Percentiles rank a stretch among this genome's conserved stretches.
Evolutionary conservation across 2,329 filamentous ascomycete genomes (phyloP).

Genomic region (Colletotrichum sp.): DNA sequence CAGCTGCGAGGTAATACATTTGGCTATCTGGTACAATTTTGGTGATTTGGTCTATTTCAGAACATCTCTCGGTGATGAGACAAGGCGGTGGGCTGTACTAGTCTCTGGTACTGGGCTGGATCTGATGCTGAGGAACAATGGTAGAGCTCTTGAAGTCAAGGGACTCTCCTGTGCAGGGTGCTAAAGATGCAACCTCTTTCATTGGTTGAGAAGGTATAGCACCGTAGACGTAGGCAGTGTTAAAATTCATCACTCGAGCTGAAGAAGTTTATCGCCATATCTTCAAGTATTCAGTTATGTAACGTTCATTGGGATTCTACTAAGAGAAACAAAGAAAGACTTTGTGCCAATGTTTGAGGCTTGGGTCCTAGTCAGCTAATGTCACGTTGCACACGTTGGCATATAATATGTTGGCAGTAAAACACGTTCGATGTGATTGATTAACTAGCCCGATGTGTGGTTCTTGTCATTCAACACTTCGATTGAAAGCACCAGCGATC

Average conservation of each 20-base stretch:
- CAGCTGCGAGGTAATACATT: not conserved
- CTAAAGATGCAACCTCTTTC: not conserved
- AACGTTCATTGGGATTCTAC: accelerated
- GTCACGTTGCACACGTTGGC: not conserved
- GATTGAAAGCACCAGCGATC: not conserved
- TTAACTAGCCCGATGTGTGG: not conserved
- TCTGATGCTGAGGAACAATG: too few relatives aligned
- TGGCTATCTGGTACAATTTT: not conserved
- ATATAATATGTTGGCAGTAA: not conserved
- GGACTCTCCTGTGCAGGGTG: not conserved
- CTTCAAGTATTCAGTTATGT: not conserved
- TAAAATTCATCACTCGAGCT: accelerated
- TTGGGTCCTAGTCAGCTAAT: accelerated
- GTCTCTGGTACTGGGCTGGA: too few relatives aligned
- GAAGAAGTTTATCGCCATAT: not conserved
- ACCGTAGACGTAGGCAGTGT: not conserved
- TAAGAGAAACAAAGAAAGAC: not conserved
- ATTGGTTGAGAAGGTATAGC: not conserved
- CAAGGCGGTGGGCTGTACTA: too few relatives aligned
- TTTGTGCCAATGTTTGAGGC: not conserved
- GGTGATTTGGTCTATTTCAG: not conserved
- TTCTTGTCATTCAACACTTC: not conserved
- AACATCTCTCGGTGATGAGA: not conserved
- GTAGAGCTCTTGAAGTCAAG: too few relatives aligned
- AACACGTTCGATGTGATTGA: not conserved